phyloP scores from a whole-genome alignment of 352 stramenopile genomes.

The Phytophthora foliorum region DNA sequence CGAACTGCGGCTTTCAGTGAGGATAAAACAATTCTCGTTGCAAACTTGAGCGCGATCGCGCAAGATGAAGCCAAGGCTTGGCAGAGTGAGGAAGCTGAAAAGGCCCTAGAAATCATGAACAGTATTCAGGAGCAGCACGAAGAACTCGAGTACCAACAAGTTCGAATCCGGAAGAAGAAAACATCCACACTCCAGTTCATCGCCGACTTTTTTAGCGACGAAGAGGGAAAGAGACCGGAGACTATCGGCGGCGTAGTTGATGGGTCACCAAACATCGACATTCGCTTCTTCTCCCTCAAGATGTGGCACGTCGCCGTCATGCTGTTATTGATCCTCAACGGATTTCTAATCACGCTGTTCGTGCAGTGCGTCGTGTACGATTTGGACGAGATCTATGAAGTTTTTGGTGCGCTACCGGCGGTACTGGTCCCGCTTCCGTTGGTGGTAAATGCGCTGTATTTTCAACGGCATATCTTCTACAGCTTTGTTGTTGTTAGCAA shows the following conservation, averaged over 20 bases:
- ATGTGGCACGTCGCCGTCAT: conserved; percentile 73
- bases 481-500: conserved; percentile 66
- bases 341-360: conserved; percentile 65
- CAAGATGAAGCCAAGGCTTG: conserved; percentile 31
- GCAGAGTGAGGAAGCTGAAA: conserved; percentile 29
- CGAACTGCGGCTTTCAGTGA: conserved; percentile 38
- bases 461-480: conserved; percentile 68
- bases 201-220: conserved; percentile 6
- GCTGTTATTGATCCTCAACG: conserved; percentile 69
- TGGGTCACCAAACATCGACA: conserved; percentile 25
- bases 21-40: conserved; percentile 16
- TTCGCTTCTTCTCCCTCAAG: conserved; percentile 71
- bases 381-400: conserved; percentile 39
- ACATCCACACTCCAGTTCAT: not conserved
- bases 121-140: conserved; percentile 34
- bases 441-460: conserved; percentile 55
- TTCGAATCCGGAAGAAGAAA: conserved; percentile 9
- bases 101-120: conserved; percentile 29
- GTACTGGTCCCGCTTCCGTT: conserved; percentile 49
- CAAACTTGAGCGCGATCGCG: conserved; percentile 29
- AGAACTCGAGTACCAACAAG: conserved; percentile 29
- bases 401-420: conserved; percentile 39
- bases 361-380: conserved; percentile 66
- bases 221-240: not conserved
- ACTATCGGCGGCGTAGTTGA: conserved; percentile 17